Evolutionary conservation across 1,284 basidiomycete species (phyloP).

Genomic region (Rhodotorula sp.): DNA sequence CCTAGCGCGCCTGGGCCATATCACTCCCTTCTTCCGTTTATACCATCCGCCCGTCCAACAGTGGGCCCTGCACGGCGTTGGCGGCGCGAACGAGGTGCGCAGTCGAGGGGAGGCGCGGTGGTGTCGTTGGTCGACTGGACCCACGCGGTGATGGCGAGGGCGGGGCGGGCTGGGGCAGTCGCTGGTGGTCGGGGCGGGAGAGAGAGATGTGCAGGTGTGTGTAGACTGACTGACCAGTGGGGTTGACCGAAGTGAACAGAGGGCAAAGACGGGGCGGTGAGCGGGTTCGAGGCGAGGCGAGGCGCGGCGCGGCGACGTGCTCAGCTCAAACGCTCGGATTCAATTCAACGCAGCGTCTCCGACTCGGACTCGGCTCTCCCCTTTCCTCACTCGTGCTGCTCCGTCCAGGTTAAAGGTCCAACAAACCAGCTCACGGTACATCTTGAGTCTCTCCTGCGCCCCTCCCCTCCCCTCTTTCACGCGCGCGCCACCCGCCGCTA

Average conservation of each 20-base stretch:
- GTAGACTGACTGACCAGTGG: constrained; percentile 1
- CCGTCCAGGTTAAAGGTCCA: not conserved
- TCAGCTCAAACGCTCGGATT: too few relatives aligned
- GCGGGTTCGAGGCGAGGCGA: not conserved
- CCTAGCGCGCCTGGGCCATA: too few relatives aligned
- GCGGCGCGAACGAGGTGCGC: too few relatives aligned
- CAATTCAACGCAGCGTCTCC: not conserved
- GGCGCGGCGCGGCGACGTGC: too few relatives aligned
- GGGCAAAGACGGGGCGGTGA: not conserved
- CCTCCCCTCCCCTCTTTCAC: not conserved
- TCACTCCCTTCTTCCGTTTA: too few relatives aligned
- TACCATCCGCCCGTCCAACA: too few relatives aligned
- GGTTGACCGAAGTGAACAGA: not conserved
- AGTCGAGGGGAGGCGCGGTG: not conserved
- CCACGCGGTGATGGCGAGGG: not conserved
- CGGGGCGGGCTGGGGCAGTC: not conserved
- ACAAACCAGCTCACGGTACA: constrained; percentile 15
- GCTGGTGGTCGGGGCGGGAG: not conserved
- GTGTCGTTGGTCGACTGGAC: not conserved
- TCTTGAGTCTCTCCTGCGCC: not conserved
- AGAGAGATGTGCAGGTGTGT: not conserved
- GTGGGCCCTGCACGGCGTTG: too few relatives aligned
- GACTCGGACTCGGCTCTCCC: too few relatives aligned
- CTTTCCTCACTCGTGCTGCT: constrained; percentile 7
- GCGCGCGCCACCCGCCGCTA: not conserved